A percentile compares a stretch with the other conserved stretches of the same genome.
These are phyloP conservation scores for Pichia insulana DNA, from an alignment of 805 yeast species.

Conservation along the genomic window DNA sequence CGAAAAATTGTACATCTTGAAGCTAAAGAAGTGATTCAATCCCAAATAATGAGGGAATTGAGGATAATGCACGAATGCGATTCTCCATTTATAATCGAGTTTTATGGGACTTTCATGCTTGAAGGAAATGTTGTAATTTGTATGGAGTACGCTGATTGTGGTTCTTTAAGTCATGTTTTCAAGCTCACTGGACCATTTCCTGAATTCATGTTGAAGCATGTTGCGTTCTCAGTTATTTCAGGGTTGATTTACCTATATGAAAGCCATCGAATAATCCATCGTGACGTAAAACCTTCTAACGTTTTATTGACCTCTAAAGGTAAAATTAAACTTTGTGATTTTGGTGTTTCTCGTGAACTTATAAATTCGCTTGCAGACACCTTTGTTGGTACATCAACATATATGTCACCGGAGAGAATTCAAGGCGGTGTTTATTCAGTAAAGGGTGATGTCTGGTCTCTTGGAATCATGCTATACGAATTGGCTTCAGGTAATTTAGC, in stretches of 20 bases:
- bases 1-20: slow-evolving; percentile 82
- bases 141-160: slow-evolving; percentile 95
- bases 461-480: slow-evolving; percentile 85
- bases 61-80: slow-evolving; percentile 87
- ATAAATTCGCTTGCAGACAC: slow-evolving; percentile 95
- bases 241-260: slow-evolving; percentile 80
- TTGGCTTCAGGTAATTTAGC: slow-evolving; percentile 81
- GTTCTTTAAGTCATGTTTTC: slow-evolving; percentile 77
- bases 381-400: slow-evolving; percentile 95
- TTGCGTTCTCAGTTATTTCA: slow-evolving; percentile 65
- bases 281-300: slow-evolving; percentile 95
- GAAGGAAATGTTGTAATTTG: slow-evolving; percentile 76
- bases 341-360: slow-evolving; percentile 90
- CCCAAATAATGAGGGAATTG: slow-evolving; percentile 81
- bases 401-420: slow-evolving; percentile 96
- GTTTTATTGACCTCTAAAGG: slow-evolving; percentile 83
- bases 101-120: slow-evolving; percentile 80
- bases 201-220: slow-evolving; percentile 59
- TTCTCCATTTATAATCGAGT: slow-evolving; percentile 75
- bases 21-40: slow-evolving; percentile 64
- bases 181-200: slow-evolving; percentile 55
- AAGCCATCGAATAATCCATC: slow-evolving; percentile 79
- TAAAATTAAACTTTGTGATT: slow-evolving; percentile 86
- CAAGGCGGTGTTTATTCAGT: slow-evolving; percentile 91
- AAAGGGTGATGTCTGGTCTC: slow-evolving; percentile 96